Conservation (phyloP, 2,329 filamentous ascomycete species). For the Nothophaeocryptopus gaeumannii region DNA sequence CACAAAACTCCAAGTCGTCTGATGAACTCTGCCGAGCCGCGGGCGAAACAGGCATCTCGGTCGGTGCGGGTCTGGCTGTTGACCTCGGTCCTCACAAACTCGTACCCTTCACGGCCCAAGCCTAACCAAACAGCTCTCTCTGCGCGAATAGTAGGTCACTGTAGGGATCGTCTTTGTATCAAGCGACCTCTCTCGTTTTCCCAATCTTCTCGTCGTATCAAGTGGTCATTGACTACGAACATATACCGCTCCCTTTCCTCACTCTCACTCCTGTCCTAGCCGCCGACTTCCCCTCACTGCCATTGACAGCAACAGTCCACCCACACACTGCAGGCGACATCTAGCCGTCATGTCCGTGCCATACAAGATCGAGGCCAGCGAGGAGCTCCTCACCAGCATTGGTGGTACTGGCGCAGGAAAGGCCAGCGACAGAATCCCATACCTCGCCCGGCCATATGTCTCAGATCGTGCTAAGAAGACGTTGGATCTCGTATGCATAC, state of each 20-base stretch:
- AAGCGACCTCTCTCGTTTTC: conserved; percentile 5
- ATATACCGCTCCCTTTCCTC: not conserved
- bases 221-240: conserved; percentile 1
- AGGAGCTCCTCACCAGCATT: conserved; percentile 29
- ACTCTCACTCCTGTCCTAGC: not conserved
- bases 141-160: not conserved
- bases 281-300: not conserved
- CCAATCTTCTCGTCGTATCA: not conserved
- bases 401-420: conserved; percentile 31
- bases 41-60: conserved; percentile 4
- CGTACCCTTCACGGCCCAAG: too few relatives aligned
- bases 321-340: not conserved
- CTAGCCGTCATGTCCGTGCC: conserved; percentile 34
- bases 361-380: conserved; percentile 36
- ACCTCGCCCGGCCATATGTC: conserved; percentile 62
- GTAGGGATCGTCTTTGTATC: not conserved
- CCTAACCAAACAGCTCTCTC: not conserved
- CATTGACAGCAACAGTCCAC: not conserved
- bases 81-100: too few relatives aligned
- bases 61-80: not conserved
- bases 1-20: too few relatives aligned
- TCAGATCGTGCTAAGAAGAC: conserved; percentile 82
- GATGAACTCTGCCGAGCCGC: not conserved
- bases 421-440: conserved; percentile 57
- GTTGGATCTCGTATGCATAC: conserved; percentile 63